Percentiles rank a stretch among this genome's conserved stretches.
Evolutionary conservation across 805 yeast genomes (phyloP).

Genomic region (Scheffersomyces ergatensis): DNA sequence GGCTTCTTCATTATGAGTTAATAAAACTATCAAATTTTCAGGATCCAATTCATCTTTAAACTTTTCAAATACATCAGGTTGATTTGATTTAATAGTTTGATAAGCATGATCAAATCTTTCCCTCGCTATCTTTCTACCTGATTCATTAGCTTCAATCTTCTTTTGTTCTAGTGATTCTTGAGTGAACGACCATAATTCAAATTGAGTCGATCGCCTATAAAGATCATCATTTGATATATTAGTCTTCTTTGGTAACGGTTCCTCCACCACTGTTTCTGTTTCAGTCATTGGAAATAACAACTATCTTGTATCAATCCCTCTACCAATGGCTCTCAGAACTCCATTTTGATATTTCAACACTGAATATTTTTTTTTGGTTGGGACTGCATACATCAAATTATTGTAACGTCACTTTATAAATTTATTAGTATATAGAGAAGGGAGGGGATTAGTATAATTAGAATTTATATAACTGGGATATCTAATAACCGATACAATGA

Average conservation of each 20-base stretch:
- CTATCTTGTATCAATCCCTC: too few species aligned
- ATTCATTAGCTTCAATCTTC: slow-evolving; percentile 50
- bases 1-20: slow-evolving; percentile 69
- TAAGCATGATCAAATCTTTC: slow-evolving; percentile 25
- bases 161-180: slow-evolving; percentile 49
- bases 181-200: slow-evolving; percentile 80
- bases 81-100: slow-evolving; percentile 12
- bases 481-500: too few species aligned
- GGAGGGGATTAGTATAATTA: too few species aligned
- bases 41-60: slow-evolving; percentile 26
- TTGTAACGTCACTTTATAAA: too few species aligned
- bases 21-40: slow-evolving; percentile 36
- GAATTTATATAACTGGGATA: too few species aligned
- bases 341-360: too few species aligned
- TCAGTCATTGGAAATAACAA: neutral
- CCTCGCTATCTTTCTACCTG: slow-evolving; percentile 45
- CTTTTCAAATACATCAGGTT: slow-evolving; percentile 27
- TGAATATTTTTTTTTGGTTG: too few species aligned
- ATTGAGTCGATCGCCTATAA: slow-evolving; percentile 85
- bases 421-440: too few species aligned
- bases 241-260: slow-evolving; percentile 5
- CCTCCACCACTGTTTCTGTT: neutral
- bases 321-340: too few species aligned
- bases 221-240: slow-evolving; percentile 77
- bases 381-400: too few species aligned